Conservation (phyloP, 2,329 filamentous ascomycete species). For the Ophiobolus disseminans region DNA sequence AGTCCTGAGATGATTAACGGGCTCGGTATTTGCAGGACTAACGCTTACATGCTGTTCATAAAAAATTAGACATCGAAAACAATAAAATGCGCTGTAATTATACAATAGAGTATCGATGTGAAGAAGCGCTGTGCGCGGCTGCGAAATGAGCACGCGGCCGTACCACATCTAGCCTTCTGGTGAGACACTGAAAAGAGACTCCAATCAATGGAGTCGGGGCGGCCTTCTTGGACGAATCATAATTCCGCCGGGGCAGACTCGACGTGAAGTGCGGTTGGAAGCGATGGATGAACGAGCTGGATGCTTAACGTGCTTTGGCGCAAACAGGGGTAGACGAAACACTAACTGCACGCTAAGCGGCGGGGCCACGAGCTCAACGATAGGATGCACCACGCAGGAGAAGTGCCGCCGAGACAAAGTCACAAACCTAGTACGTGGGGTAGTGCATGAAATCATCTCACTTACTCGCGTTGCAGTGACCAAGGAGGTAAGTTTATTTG, state of each 20-base stretch:
- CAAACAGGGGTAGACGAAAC: no score
- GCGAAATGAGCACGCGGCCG: background rate
- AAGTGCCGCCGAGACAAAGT: conserved; percentile 31
- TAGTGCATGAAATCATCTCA: conserved; percentile 29
- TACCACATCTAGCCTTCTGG: conserved; percentile 8
- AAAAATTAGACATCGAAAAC: no score
- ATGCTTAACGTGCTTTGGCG: conserved; percentile 42
- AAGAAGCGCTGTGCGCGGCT: background rate
- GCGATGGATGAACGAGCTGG: conserved; percentile 27
- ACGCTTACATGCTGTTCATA: no score
- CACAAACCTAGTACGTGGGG: conserved; percentile 35
- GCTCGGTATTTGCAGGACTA: no score
- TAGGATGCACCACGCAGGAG: conserved; percentile 40
- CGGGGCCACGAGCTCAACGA: conserved; percentile 36
- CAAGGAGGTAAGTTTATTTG: background rate
- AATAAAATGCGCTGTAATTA: no score
- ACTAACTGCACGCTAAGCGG: no score
- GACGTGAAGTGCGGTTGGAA: conserved; percentile 32
- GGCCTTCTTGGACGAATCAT: conserved; percentile 15
- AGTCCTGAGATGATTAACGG: conserved; percentile 2
- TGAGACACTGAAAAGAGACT: conserved; percentile 1
- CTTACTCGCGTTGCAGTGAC: conserved; percentile 30
- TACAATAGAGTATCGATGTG: background rate
- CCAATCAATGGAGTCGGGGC: conserved; percentile 15
- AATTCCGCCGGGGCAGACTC: conserved; percentile 14